Conservation (phyloP, 1,139 yeast species). For the Ashbya aceris region DNA sequence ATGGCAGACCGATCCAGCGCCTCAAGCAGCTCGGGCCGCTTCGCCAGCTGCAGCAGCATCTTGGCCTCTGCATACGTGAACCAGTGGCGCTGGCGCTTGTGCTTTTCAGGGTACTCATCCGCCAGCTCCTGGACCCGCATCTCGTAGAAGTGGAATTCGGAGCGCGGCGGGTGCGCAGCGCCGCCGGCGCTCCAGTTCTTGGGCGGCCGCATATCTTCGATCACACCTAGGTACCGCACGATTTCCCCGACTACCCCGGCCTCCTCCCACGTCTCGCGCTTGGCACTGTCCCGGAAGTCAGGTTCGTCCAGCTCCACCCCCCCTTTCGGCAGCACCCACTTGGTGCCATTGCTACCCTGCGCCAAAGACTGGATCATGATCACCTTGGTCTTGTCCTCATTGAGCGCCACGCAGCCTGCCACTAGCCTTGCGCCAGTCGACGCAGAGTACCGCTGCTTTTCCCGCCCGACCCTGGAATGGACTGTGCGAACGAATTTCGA, state of each 20-base stretch:
- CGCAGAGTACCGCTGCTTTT: conserved; percentile 39
- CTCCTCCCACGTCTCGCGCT: conserved; percentile 96
- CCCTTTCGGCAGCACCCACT: conserved; percentile 92
- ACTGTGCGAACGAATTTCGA: conserved; percentile 22
- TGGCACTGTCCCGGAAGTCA: conserved; percentile 46
- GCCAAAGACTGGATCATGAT: conserved; percentile 58
- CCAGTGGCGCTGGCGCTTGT: conserved; percentile 61
- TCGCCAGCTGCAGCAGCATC: conserved; percentile 47
- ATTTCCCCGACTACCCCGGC: conserved; percentile 77
- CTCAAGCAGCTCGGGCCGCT: conserved; percentile 59
- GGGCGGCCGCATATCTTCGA: conserved; percentile 60
- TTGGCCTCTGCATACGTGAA: conserved; percentile 65
- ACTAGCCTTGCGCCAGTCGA: conserved; percentile 69
- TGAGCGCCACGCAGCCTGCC: conserved; percentile 82
- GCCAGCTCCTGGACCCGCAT: conserved; percentile 50
- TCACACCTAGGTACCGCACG: conserved; percentile 46
- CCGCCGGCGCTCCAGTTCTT: conserved; percentile 41
- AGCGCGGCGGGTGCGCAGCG: conserved; percentile 41
- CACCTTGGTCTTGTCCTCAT: conserved; percentile 47
- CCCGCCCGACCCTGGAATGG: conserved; percentile 25
- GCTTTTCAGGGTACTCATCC: conserved; percentile 65
- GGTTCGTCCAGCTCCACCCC: conserved; percentile 86
- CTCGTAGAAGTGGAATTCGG: conserved; percentile 81
- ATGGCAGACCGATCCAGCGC: conserved; percentile 44
- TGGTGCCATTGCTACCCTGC: conserved; percentile 44